A percentile compares a stretch with the other conserved stretches of the same genome.
Conservation (phyloP, 1,139 yeast species). For the Candida sp. region DNA sequence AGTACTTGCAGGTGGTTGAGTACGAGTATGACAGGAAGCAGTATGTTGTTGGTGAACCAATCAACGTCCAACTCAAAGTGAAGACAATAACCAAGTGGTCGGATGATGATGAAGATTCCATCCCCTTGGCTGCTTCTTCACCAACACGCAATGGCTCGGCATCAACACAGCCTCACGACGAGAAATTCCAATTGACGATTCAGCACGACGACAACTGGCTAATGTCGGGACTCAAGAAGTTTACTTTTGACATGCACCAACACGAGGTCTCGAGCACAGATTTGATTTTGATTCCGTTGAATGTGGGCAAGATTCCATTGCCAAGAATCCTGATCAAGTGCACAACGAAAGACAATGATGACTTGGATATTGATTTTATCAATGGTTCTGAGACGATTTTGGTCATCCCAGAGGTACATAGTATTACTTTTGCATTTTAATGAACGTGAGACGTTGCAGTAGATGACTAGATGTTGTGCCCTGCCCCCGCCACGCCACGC, state of each 20-base stretch:
- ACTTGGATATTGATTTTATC: slow-evolving; percentile 64
- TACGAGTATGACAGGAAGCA: slow-evolving; percentile 43
- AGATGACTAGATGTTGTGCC: too few relatives aligned
- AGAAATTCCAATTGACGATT: slow-evolving; percentile 30
- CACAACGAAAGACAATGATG: slow-evolving; percentile 27
- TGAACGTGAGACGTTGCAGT: background rate
- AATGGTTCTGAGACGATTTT: slow-evolving; percentile 72
- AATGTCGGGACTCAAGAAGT: slow-evolving; percentile 64
- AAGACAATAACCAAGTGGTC: slow-evolving; percentile 54
- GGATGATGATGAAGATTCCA: slow-evolving; percentile 17
- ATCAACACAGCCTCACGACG: slow-evolving; percentile 2
- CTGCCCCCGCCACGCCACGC: too few relatives aligned
- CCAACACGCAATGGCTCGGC: slow-evolving; percentile 15
- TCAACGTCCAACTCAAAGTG: slow-evolving; percentile 46
- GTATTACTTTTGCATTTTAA: slow-evolving; percentile 62
- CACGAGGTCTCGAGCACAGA: slow-evolving; percentile 26
- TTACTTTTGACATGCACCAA: slow-evolving; percentile 35
- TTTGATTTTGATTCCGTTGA: slow-evolving; percentile 70
- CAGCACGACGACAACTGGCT: slow-evolving; percentile 63
- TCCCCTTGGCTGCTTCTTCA: slow-evolving; percentile 31
- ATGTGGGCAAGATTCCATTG: slow-evolving; percentile 70
- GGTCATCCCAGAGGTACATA: slow-evolving; percentile 74
- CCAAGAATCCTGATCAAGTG: slow-evolving; percentile 65
- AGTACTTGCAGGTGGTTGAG: slow-evolving; percentile 54
- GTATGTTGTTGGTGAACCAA: slow-evolving; percentile 68